Base-by-base conservation (phyloP, 2,329 filamentous ascomycete genomes). In the Esteya vermicola region DNA sequence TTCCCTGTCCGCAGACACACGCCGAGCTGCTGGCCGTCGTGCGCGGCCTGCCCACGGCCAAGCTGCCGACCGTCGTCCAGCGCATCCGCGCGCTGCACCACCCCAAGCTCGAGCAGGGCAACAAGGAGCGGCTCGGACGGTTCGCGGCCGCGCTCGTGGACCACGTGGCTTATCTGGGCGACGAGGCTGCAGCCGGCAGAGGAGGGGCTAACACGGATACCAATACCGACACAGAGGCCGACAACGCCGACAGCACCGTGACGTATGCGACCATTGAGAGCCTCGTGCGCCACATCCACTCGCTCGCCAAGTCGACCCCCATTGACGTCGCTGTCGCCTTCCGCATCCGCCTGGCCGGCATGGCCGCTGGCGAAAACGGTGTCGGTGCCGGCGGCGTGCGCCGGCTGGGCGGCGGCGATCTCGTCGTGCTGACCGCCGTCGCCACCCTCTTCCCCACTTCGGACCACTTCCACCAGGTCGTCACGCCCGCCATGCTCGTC, bases 381-480 rank as follows among this genome's bases (percentile, higher is more conserved):
- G 74, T 27, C 63, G 70, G 5, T 77, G 27, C 57, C 62, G n/a
- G n/a, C n/a, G n/a, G n/a, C n/a, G n/a, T n/a, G n/a, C n/a, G n/a
- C n/a, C n/a, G n/a, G 8, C 75, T 67, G 50, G 71, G 57, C 52
- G 70, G 56, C 50, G 84, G 85, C 16, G 88, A 98, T 52, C 61
- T 98, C 18, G 62, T 86, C 19, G 62, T 93, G n/a, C 63, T 98
- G 27, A 88, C 85, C 1, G 86, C 85, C 0, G 75, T 95, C 44
- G 77, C 80, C 31, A 78, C 77, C 3, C 82, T 93, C 39, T 98
- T 93, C 53, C 88, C 91, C 5, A 94, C 91, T 0, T 95, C 88
- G 0, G 91, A 98, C 59, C 88, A 96, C 60, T 98, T 96, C 59
- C 91, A 98, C 52, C 81, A 91, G 51, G 85, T 96, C 27, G 81